A percentile compares a stretch with the other conserved stretches of the same genome.
Evolutionary conservation across 257 asterid species (phyloP).

Genomic region (Phtheirospermum japonicum): DNA sequence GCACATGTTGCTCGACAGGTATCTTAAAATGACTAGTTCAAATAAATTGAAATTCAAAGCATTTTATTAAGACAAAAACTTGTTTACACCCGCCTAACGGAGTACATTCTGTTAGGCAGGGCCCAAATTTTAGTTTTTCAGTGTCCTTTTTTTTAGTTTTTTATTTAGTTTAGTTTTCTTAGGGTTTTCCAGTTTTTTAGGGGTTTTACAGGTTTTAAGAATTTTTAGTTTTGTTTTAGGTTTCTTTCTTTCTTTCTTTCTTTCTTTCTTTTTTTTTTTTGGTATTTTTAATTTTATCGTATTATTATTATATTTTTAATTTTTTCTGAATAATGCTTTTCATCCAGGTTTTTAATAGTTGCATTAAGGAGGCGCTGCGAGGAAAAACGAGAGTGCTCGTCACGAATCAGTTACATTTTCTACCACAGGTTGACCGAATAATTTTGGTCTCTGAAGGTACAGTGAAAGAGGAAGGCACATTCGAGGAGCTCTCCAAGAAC

Average conservation of each 20-base stretch:
- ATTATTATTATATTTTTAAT: too few relatives aligned
- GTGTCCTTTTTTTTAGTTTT: too few relatives aligned
- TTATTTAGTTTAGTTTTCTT: too few relatives aligned
- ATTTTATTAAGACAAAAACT: not conserved
- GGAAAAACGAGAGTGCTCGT: constrained; percentile 89
- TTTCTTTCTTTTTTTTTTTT: too few relatives aligned
- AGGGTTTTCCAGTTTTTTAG: too few relatives aligned
- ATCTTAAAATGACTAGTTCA: constrained; percentile 12
- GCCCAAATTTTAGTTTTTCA: too few relatives aligned
- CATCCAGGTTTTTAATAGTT: constrained; percentile 68
- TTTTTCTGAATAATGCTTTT: not conserved
- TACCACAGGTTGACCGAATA: constrained; percentile 77
- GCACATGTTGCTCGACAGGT: constrained; percentile 89
- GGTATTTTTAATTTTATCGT: too few relatives aligned
- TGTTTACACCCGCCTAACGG: too few relatives aligned
- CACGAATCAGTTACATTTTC: constrained; percentile 86
- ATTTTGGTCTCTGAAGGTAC: constrained; percentile 67
- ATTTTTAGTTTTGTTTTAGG: too few relatives aligned
- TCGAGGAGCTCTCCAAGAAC: constrained; percentile 65
- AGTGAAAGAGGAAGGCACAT: constrained; percentile 86
- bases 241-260: too few relatives aligned
- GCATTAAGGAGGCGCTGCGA: constrained; percentile 67
- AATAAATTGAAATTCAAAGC: constrained; percentile 1
- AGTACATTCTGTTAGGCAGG: too few relatives aligned
- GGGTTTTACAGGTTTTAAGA: too few relatives aligned